A percentile compares a stretch with the other conserved stretches of the same genome.
Evolutionary conservation across 2,329 filamentous ascomycete species (phyloP).

Genomic region (Colletotrichum truncatum): DNA sequence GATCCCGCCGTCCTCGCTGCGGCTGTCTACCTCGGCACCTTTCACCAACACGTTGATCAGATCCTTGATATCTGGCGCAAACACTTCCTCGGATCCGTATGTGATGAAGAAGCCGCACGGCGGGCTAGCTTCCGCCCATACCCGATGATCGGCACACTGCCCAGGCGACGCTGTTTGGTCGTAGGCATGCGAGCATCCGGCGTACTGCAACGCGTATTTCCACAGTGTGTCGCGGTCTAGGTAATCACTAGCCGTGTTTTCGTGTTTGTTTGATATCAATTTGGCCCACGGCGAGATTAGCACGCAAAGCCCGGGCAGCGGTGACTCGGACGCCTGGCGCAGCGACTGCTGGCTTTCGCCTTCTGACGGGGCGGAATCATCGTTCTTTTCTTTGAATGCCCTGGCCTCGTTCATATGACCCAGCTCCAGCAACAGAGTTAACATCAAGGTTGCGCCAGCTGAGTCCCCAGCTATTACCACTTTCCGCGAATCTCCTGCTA

Average conservation of each 20-base stretch:
- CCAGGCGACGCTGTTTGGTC: constrained; percentile 69
- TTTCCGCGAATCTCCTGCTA: constrained; percentile 64
- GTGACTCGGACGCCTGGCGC: constrained; percentile 30
- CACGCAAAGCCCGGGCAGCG: constrained; percentile 63
- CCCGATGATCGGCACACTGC: constrained; percentile 68
- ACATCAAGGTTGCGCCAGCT: constrained; percentile 77
- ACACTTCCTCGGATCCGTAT: constrained; percentile 81
- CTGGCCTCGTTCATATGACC: constrained; percentile 51
- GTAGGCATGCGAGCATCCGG: constrained; percentile 54
- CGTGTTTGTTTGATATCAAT: constrained; percentile 73
- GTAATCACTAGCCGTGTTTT: constrained; percentile 78
- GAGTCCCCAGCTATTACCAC: constrained; percentile 83
- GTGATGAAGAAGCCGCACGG: constrained; percentile 73
- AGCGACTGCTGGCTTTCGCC: constrained; percentile 11
- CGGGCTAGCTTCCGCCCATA: constrained; percentile 76
- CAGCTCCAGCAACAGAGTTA: constrained; percentile 77
- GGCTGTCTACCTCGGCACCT: constrained; percentile 61
- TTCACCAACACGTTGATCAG: constrained; percentile 65
- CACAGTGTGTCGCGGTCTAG: constrained; percentile 73
- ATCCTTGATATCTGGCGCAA: constrained; percentile 74
- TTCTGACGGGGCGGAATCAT: constrained; percentile 26
- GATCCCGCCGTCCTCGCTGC: constrained; percentile 72
- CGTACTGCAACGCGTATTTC: constrained; percentile 76
- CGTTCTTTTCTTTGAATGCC: constrained; percentile 14
- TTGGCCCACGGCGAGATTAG: constrained; percentile 86